Evolutionary conservation across 805 yeast species (phyloP).

Genomic region (Torulaspora gathmanii): DNA sequence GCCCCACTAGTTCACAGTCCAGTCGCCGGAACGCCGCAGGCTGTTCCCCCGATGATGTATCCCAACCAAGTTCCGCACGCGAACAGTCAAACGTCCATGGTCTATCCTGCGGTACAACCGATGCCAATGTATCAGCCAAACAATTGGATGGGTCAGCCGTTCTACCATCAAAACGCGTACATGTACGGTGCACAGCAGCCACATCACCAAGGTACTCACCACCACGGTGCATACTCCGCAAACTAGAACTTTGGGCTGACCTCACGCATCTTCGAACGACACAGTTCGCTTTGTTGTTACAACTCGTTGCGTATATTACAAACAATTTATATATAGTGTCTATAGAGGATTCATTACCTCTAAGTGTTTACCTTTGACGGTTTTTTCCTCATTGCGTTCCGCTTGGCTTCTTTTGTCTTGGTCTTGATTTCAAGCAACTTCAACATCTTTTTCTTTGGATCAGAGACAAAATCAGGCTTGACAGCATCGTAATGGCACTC

Average conservation of each 20-base stretch:
- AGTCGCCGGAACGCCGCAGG: not conserved
- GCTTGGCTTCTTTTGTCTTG: conserved; percentile 41
- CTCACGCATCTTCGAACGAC: not conserved
- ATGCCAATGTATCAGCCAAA: conserved; percentile 3
- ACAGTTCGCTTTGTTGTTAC: not conserved
- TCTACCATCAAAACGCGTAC: conserved; percentile 1
- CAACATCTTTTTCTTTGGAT: conserved; percentile 38
- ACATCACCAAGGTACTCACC: not conserved
- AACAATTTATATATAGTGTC: conserved; percentile 3
- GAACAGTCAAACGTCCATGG: not conserved
- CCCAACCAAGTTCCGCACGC: not conserved
- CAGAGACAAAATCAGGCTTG: conserved; percentile 54
- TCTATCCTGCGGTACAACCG: not conserved
- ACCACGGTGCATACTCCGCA: not conserved
- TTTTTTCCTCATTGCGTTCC: conserved; percentile 36
- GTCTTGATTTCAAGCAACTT: conserved; percentile 50
- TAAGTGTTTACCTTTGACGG: conserved; percentile 7
- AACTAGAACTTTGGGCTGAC: too few relatives aligned
- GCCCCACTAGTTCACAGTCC: not conserved
- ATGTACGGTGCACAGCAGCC: conserved; percentile 4
- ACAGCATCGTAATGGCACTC: conserved; percentile 49
- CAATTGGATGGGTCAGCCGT: conserved; percentile 5
- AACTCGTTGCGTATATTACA: conserved; percentile 7
- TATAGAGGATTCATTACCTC: not conserved
- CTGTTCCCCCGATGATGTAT: conserved; percentile 1